Percentiles rank a stretch among this genome's conserved stretches.
Conservation (phyloP, 257 asterid genomes). For the Rauvolfia tetraphylla region DNA sequence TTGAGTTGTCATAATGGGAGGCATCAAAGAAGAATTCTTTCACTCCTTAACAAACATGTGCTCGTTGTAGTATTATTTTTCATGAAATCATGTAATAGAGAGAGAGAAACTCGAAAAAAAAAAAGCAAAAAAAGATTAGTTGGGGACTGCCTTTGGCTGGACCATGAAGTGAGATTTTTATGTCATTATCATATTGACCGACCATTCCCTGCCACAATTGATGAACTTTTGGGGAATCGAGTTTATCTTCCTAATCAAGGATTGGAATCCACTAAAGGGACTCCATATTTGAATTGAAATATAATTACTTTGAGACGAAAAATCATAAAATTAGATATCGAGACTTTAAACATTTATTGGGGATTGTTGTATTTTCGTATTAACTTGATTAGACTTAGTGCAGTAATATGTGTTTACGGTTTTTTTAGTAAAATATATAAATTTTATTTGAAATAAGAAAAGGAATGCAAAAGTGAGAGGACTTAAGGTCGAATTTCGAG, state of each 20-base stretch:
- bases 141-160: slow-evolving; percentile 3
- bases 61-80: background rate
- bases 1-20: background rate
- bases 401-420: too few species aligned
- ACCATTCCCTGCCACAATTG: background rate
- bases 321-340: too few species aligned
- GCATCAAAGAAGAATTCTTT: background rate
- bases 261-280: background rate
- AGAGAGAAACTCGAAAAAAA: background rate
- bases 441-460: too few species aligned
- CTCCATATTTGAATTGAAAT: too few species aligned
- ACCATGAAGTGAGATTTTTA: background rate
- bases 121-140: slow-evolving; percentile 2
- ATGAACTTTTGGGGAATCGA: background rate
- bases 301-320: too few species aligned
- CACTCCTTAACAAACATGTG: background rate
- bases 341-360: too few species aligned
- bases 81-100: background rate
- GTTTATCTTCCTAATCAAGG: background rate
- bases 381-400: too few species aligned
- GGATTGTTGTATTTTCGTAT: too few species aligned
- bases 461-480: too few species aligned
- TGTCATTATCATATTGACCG: slow-evolving; percentile 13
- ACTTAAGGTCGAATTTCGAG: too few species aligned
- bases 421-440: too few species aligned